A percentile compares a stretch with the other conserved stretches of the same genome.
phyloP scores from a whole-genome alignment of 2,329 filamentous ascomycete species.

The Neofusicoccum kwambonambiense region DNA sequence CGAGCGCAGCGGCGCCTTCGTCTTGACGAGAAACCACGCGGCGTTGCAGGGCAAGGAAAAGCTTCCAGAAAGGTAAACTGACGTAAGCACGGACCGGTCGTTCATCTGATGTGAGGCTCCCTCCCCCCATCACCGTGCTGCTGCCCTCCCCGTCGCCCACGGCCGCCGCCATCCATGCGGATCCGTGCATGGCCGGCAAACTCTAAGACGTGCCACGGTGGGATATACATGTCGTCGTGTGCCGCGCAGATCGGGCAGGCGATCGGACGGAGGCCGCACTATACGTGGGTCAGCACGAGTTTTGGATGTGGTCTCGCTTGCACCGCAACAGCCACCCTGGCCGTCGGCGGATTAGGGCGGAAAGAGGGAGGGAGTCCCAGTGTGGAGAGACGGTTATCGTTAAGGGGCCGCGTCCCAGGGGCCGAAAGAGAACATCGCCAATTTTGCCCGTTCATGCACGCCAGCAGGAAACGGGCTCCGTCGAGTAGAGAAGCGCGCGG shows the following conservation, averaged over 20 bases:
- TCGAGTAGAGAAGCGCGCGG: slow-evolving; percentile 2
- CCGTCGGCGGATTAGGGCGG: slow-evolving; percentile 9
- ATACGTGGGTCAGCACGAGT: slow-evolving; percentile 14
- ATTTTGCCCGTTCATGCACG: not conserved
- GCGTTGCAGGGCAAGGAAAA: slow-evolving; percentile 7
- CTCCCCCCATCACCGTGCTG: not conserved
- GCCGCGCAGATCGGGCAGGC: not conserved
- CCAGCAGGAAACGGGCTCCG: not conserved
- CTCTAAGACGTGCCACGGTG: not conserved
- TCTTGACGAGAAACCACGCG: not conserved
- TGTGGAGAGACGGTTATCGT: not conserved
- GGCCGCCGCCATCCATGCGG: not conserved
- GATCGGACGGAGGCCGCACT: not conserved
- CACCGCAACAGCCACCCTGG: not conserved
- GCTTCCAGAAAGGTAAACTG: not conserved
- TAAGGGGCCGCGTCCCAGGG: not conserved
- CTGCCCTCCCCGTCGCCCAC: not conserved
- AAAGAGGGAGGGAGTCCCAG: not conserved
- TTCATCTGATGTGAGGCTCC: slow-evolving; percentile 9
- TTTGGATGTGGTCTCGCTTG: slow-evolving; percentile 14
- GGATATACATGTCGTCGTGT: not conserved
- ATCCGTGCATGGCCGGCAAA: not conserved
- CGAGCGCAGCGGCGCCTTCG: not conserved
- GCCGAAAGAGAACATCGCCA: not conserved
- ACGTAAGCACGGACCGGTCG: slow-evolving; percentile 9